Percentiles rank a stretch among this genome's conserved stretches.
phyloP scores from a whole-genome alignment of 2,329 filamentous ascomycete genomes.

The Trichothecium sympodiale region DNA sequence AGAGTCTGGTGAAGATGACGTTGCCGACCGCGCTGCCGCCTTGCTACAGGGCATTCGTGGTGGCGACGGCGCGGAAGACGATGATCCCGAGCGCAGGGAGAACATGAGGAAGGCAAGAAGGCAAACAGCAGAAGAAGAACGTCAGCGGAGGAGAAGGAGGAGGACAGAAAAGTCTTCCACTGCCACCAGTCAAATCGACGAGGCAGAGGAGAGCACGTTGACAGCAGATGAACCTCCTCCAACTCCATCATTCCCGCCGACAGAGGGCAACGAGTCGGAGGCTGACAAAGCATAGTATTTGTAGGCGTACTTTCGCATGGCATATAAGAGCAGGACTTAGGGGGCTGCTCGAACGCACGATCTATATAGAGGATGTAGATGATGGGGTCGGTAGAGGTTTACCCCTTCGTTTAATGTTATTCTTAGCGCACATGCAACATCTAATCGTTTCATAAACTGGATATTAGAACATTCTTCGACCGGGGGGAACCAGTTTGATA shows the following conservation, averaged over 20 bases:
- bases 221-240: conserved; percentile 2
- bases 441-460: no score
- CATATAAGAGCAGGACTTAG: no score
- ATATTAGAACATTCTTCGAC: no score
- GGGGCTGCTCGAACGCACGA: no score
- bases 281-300: conserved; percentile 10
- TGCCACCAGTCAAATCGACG: conserved; percentile 5
- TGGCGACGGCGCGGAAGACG: conserved; percentile 45
- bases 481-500: no score
- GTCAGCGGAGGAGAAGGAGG: conserved; percentile 54
- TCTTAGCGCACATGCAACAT: no score
- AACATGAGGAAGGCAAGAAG: conserved; percentile 49
- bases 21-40: conserved; percentile 74
- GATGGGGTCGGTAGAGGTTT: no score
- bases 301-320: background rate
- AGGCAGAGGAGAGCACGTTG: conserved; percentile 7
- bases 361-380: no score
- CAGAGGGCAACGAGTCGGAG: conserved; percentile 7
- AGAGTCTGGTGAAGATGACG: conserved; percentile 50
- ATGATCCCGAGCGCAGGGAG: conserved; percentile 40
- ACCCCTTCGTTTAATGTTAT: no score
- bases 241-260: conserved; percentile 2
- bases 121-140: conserved; percentile 71
- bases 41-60: conserved; percentile 75
- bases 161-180: conserved; percentile 42